phyloP scores from a whole-genome alignment of 163 green algal species.

The Scenedesmus sp. region DNA sequence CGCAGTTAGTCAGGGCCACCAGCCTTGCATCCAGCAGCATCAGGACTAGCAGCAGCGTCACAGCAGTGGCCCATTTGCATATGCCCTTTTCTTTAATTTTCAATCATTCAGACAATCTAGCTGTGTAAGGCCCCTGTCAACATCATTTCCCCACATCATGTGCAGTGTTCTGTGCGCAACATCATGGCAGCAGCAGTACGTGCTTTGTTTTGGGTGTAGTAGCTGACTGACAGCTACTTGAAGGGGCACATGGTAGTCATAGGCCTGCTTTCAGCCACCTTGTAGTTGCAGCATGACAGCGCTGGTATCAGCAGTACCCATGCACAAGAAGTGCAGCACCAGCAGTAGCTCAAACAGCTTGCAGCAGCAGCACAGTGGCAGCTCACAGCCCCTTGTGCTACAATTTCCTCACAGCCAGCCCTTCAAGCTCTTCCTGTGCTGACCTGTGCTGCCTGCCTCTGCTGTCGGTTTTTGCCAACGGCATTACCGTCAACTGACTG shows the following conservation, averaged over 20 bases:
- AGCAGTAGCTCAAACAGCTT: neutral
- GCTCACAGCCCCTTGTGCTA: neutral
- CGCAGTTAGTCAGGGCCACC: neutral
- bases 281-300: neutral
- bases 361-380: neutral
- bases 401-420: neutral
- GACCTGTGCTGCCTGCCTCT: neutral
- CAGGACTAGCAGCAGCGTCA: neutral
- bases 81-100: no score
- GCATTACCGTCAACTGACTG: neutral
- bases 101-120: no score
- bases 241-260: no score
- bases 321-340: neutral
- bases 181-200: neutral
- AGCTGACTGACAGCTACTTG: no score
- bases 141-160: neutral
- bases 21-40: neutral
- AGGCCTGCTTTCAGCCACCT: no score
- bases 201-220: neutral
- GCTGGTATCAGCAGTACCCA: neutral
- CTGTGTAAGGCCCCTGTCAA: no score
- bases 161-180: neutral
- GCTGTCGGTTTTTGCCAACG: neutral
- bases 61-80: neutral
- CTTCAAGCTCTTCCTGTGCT: neutral